phyloP scores from a whole-genome alignment of 2,329 filamentous ascomycete species.

The Penicillium concentricum region DNA sequence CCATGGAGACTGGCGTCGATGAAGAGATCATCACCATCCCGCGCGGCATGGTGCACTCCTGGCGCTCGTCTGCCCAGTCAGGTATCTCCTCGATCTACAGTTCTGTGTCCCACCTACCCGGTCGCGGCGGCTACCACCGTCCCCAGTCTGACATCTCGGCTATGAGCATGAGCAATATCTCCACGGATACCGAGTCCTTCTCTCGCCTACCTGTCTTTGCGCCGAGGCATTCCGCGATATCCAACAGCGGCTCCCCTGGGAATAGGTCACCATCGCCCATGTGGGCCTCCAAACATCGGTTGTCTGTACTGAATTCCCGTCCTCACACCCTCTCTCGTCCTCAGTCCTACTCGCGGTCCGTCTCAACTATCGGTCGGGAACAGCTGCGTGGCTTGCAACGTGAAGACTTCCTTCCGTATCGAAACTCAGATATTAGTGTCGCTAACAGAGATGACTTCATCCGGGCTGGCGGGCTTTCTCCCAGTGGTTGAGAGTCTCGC shows the following conservation, averaged over 20 bases:
- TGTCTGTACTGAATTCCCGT: conserved; percentile 12
- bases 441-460: conserved; percentile 38
- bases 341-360: conserved; percentile 20
- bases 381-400: conserved; percentile 34
- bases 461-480: conserved; percentile 23
- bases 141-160: conserved; percentile 28
- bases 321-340: conserved; percentile 9
- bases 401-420: conserved; percentile 36
- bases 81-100: conserved; percentile 33
- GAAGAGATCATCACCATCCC: conserved; percentile 40
- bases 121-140: conserved; percentile 15
- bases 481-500: not conserved
- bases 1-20: conserved; percentile 29
- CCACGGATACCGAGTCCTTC: conserved; percentile 32
- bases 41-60: conserved; percentile 34
- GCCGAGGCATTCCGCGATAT: conserved; percentile 24
- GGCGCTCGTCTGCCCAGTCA: conserved; percentile 36
- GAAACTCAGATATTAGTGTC: conserved; percentile 39
- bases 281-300: conserved; percentile 16
- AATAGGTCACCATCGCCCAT: conserved; percentile 14
- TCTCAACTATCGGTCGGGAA: conserved; percentile 31
- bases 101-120: conserved; percentile 20
- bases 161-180: conserved; percentile 31
- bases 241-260: conserved; percentile 9
- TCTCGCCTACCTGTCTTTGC: conserved; percentile 36